Evolutionary conservation across 1,139 yeast genomes (phyloP).

Genomic region (Pichia sp.): DNA sequence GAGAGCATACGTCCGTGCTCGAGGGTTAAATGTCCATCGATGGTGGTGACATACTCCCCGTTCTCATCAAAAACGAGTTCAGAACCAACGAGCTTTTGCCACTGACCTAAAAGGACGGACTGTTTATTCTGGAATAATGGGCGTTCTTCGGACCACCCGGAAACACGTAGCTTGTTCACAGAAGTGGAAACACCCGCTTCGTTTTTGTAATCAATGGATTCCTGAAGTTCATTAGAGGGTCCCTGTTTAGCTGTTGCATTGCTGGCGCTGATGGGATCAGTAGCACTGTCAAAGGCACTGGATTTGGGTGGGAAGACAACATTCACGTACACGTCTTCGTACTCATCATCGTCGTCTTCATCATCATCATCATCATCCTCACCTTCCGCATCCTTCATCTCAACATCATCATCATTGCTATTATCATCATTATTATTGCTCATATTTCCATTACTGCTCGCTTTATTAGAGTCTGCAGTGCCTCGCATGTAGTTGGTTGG

Average conservation of each 20-base stretch:
- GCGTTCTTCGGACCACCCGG: slow-evolving; percentile 43
- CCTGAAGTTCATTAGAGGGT: slow-evolving; percentile 13
- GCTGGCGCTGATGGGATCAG: slow-evolving; percentile 8
- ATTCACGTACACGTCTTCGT: slow-evolving; percentile 35
- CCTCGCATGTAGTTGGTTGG: slow-evolving; percentile 15
- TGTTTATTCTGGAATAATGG: slow-evolving; percentile 52
- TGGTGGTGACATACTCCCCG: slow-evolving; percentile 39
- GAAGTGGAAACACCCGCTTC: slow-evolving; percentile 18
- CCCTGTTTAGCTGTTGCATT: neutral
- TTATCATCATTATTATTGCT: slow-evolving; percentile 4
- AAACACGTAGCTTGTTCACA: slow-evolving; percentile 37
- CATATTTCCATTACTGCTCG: slow-evolving; percentile 10
- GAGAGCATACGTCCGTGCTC: slow-evolving; percentile 24
- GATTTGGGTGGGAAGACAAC: slow-evolving; percentile 32
- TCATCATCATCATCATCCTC: slow-evolving; percentile 18
- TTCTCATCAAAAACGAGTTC: slow-evolving; percentile 60
- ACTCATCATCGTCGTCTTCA: slow-evolving; percentile 17
- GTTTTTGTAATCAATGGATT: slow-evolving; percentile 14
- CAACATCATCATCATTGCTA: neutral
- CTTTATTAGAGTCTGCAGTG: slow-evolving; percentile 13
- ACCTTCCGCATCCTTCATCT: slow-evolving; percentile 5
- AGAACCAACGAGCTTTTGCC: slow-evolving; percentile 79
- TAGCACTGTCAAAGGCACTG: slow-evolving; percentile 6
- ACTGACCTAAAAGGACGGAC: slow-evolving; percentile 60
- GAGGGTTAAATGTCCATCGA: slow-evolving; percentile 24